Evolutionary conservation across 805 yeast genomes (phyloP).

Genomic region (Kodamaea kakaduensis): DNA sequence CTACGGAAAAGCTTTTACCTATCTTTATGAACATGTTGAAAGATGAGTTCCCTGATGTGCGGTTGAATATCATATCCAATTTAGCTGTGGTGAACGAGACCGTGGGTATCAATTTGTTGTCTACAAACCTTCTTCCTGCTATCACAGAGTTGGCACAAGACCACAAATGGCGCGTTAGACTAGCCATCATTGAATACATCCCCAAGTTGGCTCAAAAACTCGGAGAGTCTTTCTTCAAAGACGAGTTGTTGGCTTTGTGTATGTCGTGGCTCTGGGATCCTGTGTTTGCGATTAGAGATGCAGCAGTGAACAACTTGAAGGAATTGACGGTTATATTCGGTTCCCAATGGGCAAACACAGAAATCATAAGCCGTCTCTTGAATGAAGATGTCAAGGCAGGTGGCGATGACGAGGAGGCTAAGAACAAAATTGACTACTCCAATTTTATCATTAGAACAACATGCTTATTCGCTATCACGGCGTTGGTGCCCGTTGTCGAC

Average conservation of each 20-base stretch:
- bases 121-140: conserved; percentile 89
- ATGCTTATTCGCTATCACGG: conserved; percentile 81
- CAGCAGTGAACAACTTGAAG: conserved; percentile 82
- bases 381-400: conserved; percentile 20
- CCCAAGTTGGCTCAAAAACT: conserved; percentile 92
- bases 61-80: conserved; percentile 89
- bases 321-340: conserved; percentile 86
- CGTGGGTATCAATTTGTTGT: conserved; percentile 82
- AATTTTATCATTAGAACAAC: conserved; percentile 93
- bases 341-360: conserved; percentile 85
- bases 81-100: conserved; percentile 90
- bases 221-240: conserved; percentile 90
- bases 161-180: conserved; percentile 94
- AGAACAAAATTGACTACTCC: conserved; percentile 43
- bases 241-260: conserved; percentile 84
- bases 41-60: conserved; percentile 95
- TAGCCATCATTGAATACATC: conserved; percentile 94
- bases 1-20: conserved; percentile 79
- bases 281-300: conserved; percentile 93
- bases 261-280: conserved; percentile 99
- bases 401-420: conserved; percentile 15
- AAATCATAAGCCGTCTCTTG: conserved; percentile 74
- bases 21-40: conserved; percentile 88
- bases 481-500: conserved; percentile 68
- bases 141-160: conserved; percentile 94